phyloP scores from a whole-genome alignment of 352 stramenopile species.

The Phytopythium oedochilum region DNA sequence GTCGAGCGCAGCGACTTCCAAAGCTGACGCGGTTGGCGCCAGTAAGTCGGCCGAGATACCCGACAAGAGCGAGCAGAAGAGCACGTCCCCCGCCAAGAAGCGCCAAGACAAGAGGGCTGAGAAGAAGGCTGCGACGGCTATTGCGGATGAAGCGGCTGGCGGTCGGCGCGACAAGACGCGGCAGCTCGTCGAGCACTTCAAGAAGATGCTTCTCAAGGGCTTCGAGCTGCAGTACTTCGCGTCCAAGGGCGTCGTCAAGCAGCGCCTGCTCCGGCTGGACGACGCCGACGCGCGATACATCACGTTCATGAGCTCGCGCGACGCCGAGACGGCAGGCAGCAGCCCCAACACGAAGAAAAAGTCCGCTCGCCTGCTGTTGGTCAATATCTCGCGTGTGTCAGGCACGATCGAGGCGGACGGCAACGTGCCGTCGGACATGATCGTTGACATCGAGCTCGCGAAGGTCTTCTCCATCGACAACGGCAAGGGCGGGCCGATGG shows the following conservation, averaged over 20 bases:
- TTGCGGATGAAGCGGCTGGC: background rate
- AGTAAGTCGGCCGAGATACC: background rate
- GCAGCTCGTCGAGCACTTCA: constrained; percentile 63
- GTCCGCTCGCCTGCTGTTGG: constrained; percentile 42
- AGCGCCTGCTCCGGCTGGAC: constrained; percentile 36
- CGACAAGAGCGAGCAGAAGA: constrained; percentile 7
- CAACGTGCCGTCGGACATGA: constrained; percentile 21
- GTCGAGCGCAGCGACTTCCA: background rate
- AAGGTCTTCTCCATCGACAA: constrained; percentile 53
- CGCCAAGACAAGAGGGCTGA: constrained; percentile 8
- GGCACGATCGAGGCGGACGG: constrained; percentile 20
- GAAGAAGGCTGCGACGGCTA: background rate
- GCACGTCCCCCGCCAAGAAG: constrained; percentile 7
- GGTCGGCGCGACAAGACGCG: constrained; percentile 43
- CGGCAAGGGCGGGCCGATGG: constrained; percentile 41
- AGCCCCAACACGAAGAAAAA: constrained; percentile 33
- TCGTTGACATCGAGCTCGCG: constrained; percentile 13
- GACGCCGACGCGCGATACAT: constrained; percentile 38
- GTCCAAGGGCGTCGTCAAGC: constrained; percentile 35
- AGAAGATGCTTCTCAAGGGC: constrained; percentile 62
- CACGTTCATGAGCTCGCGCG: constrained; percentile 41
- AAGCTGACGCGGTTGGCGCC: background rate
- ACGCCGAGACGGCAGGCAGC: constrained; percentile 6
- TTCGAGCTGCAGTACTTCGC: constrained; percentile 64
- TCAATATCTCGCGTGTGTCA: constrained; percentile 51